These are phyloP conservation scores for Sparassis latifolia DNA, from an alignment of 1,284 basidiomycete species.

Conservation along the genomic window DNA sequence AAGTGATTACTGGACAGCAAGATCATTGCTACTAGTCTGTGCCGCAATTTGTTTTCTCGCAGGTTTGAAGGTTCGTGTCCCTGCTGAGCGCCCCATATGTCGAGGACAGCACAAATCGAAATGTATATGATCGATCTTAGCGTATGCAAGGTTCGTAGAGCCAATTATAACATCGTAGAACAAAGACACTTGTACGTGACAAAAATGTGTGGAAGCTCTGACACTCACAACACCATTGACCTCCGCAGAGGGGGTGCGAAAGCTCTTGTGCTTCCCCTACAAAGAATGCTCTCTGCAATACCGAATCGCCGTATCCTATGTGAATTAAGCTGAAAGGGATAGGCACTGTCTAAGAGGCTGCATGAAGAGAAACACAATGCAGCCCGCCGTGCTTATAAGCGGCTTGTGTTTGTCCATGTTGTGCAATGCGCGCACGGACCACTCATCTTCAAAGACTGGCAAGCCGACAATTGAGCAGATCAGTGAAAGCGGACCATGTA, in stretches of 20 bases:
- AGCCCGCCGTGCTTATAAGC: slow-evolving; percentile 6
- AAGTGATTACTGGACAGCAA: too few species aligned
- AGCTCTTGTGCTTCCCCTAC: slow-evolving; percentile 55
- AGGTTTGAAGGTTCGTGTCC: too few species aligned
- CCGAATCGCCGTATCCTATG: slow-evolving; percentile 66
- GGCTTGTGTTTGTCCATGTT: slow-evolving; percentile 10
- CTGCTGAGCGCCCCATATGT: too few species aligned
- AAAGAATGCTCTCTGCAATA: slow-evolving; percentile 51
- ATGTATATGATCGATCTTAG: too few species aligned
- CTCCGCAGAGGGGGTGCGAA: slow-evolving; percentile 30
- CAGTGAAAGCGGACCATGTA: too few species aligned
- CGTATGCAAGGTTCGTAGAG: too few species aligned
- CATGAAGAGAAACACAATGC: slow-evolving; percentile 29
- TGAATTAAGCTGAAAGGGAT: slow-evolving; percentile 34
- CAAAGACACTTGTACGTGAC: neutral
- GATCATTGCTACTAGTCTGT: too few species aligned
- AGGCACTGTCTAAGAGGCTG: slow-evolving; percentile 77
- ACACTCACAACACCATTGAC: slow-evolving; percentile 58
- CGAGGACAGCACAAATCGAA: too few species aligned
- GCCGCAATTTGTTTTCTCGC: too few species aligned
- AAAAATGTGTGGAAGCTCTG: slow-evolving; percentile 64
- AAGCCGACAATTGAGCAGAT: neutral
- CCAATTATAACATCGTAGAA: neutral
- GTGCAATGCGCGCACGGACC: neutral
- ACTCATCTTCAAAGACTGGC: neutral